Evolutionary conservation across 495 filamentous ascomycete genomes (phyloP), one percentile per base, ranked within the genome.

Genomic region (Penicillium angulare): DNA sequence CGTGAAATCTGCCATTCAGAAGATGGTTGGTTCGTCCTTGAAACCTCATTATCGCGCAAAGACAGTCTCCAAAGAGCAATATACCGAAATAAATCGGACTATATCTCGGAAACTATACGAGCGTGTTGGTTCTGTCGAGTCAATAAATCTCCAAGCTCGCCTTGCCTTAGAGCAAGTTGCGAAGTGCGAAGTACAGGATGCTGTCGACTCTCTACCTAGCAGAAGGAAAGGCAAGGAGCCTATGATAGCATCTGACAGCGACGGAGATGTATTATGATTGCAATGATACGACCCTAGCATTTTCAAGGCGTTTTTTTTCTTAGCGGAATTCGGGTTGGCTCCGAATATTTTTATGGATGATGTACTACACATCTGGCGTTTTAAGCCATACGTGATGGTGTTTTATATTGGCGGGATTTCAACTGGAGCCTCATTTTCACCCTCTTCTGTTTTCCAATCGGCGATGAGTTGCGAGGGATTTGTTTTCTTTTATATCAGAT

Each of bases 61-160:
- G 47, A 73, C 82, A 36, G 72, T 96, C 8, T 85, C 83, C 26
- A 85, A 88, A 57, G 86, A 95, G 33, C 86, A 96, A 64, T 97
- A 89, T 69, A 91, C 86, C 5, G 81, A 85, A 38, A 91, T 96
- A 69, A 96, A 96, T 64, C 83, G 89, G 38, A 85, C 82, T 29
- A 82, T 96, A 21, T 93, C 87, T 12, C 81, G 88, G 15, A 85
- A 81, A 68, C 71, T 97, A n/a, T 97, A 97, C 63, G 87, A 95
- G 32, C 81, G 83, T 31, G 82, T 92, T 12, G 81, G 79, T 5
- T 83, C 86, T 38, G 73, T 76, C 1, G 74, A 79, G n/a, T 66
- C 71, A 3, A 64, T 86, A 8, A 77, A 82, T 26, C 73, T 80
- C 8, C 77, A 80, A 10, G 76, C 79, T 31, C 78, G 79, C 52